phyloP scores from a whole-genome alignment of 2,329 filamentous ascomycete species.

The Colletotrichum sp. region DNA sequence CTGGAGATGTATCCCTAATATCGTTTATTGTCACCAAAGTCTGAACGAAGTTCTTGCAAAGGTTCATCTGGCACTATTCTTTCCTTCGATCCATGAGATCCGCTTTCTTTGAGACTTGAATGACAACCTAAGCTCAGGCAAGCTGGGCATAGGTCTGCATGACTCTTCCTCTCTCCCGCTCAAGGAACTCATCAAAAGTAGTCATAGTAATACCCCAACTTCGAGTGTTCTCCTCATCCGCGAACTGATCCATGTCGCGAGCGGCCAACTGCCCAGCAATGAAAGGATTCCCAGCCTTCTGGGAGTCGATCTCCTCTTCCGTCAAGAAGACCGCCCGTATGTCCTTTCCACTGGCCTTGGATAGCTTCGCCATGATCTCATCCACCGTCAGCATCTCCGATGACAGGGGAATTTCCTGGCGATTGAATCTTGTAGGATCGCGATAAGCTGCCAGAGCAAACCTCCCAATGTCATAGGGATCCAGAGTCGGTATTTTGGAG shows the following conservation, averaged over 20 bases:
- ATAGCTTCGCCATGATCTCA: conserved; percentile 41
- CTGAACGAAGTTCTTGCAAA: background rate
- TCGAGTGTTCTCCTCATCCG: conserved; percentile 38
- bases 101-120: no score
- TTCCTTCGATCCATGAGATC: background rate
- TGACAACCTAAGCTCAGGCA: background rate
- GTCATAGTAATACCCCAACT: conserved; percentile 44
- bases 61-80: background rate
- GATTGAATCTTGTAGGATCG: conserved; percentile 43
- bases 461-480: conserved; percentile 51
- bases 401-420: conserved; percentile 43
- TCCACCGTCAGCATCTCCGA: conserved; percentile 43
- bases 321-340: conserved; percentile 43
- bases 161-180: conserved; percentile 39
- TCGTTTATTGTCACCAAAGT: background rate
- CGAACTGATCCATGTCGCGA: conserved; percentile 37
- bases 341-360: conserved; percentile 34
- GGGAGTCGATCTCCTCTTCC: conserved; percentile 42
- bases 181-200: conserved; percentile 48
- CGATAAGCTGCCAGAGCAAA: conserved; percentile 49
- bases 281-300: conserved; percentile 40
- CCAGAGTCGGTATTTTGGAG: conserved; percentile 46
- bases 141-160: conserved; percentile 29
- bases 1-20: background rate
- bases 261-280: conserved; percentile 40